A percentile compares a stretch with the other conserved stretches of the same genome.
Evolutionary conservation across 768 basidiomycete genomes (phyloP).

Genomic region (Tylopilus vinaceipallidus): DNA sequence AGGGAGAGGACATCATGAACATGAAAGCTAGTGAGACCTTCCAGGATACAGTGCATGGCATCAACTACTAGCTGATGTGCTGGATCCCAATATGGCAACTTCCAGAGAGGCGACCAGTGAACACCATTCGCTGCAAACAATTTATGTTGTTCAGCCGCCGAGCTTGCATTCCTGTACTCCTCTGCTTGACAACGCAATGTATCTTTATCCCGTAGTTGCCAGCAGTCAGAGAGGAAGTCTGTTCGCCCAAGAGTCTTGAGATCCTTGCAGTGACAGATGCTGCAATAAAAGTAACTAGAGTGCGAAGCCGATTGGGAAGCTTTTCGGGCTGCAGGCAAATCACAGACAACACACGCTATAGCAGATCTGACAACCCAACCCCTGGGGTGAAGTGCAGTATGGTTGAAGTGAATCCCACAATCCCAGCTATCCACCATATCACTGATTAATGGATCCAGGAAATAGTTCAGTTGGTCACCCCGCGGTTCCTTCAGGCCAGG

Average conservation of each 20-base stretch:
- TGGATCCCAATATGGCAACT: not conserved
- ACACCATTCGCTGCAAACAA: not conserved
- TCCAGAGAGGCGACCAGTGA: not conserved
- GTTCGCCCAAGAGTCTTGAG: not conserved
- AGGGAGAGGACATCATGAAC: not conserved
- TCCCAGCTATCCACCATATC: too few relatives aligned
- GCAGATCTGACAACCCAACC: too few relatives aligned
- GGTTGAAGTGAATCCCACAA: too few relatives aligned
- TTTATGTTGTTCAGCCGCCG: not conserved
- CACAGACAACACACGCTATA: too few relatives aligned
- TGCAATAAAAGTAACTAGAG: conserved; percentile 1
- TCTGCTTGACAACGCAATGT: not conserved
- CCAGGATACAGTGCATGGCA: not conserved
- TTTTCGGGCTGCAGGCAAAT: not conserved
- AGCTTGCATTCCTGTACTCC: not conserved
- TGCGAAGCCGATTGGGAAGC: not conserved
- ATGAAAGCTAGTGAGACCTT: too few relatives aligned
- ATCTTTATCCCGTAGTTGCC: not conserved
- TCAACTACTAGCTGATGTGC: too few relatives aligned
- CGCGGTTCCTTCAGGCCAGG: too few relatives aligned
- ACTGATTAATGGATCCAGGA: too few relatives aligned
- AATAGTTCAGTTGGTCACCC: too few relatives aligned
- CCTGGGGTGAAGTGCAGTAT: too few relatives aligned
- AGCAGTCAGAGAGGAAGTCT: too few relatives aligned
- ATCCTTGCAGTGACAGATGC: not conserved